Evolutionary conservation across 495 filamentous ascomycete species (phyloP).

Genomic region (Hyphodiscus hymeniophilus): DNA sequence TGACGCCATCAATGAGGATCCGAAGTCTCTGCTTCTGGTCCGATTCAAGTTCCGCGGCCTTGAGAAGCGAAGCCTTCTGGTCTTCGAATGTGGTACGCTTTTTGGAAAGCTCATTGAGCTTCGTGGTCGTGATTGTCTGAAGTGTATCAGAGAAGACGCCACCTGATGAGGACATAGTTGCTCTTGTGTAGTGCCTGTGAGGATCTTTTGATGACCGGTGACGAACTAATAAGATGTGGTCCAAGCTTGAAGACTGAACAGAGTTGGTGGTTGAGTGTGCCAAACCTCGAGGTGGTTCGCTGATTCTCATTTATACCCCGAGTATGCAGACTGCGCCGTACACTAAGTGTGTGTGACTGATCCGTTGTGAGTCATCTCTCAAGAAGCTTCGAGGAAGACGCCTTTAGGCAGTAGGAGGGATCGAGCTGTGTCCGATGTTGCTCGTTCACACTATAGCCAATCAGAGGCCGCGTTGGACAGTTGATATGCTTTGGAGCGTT

Average conservation of each 20-base stretch:
- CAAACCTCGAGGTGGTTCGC: background rate
- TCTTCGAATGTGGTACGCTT: conserved; percentile 45
- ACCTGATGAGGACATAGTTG: conserved; percentile 20
- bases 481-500: too few species aligned
- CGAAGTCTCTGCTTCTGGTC: conserved; percentile 28
- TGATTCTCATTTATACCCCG: background rate
- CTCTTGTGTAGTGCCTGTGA: background rate
- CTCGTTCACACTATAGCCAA: too few species aligned
- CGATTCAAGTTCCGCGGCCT: conserved; percentile 20
- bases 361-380: background rate
- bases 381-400: too few species aligned
- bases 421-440: too few species aligned
- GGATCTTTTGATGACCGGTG: background rate
- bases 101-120: conserved; percentile 54
- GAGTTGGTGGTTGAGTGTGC: background rate
- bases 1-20: conserved; percentile 34
- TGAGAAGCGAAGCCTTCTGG: conserved; percentile 28
- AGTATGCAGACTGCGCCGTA: background rate
- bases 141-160: conserved; percentile 50
- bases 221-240: background rate
- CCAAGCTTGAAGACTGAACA: background rate
- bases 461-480: too few species aligned
- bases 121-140: conserved; percentile 56
- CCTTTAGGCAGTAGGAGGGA: too few species aligned
- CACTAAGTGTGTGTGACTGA: background rate